Evolutionary conservation across 164 flowering plant genomes (phyloP).

Genomic region (Vitis cinerea): DNA sequence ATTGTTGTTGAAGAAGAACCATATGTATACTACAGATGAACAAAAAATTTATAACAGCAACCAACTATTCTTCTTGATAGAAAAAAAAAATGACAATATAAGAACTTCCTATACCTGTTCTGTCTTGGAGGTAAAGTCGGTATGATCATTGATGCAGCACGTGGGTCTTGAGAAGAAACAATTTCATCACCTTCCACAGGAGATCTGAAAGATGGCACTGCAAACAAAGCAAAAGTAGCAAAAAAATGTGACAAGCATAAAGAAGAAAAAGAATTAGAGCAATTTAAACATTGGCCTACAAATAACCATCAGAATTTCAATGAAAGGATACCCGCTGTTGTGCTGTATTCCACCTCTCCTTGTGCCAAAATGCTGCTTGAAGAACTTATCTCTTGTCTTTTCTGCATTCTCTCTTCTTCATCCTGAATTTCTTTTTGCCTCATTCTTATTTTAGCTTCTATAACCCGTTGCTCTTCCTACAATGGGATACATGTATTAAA

Average conservation of each 20-base stretch:
- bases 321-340: slow-evolving; percentile 43
- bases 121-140: slow-evolving; percentile 40
- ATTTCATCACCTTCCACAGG: slow-evolving; percentile 54
- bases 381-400: slow-evolving; percentile 52
- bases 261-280: slow-evolving; percentile 1
- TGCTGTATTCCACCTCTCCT: slow-evolving; percentile 45
- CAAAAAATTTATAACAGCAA: background rate
- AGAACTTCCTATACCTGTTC: slow-evolving; percentile 46
- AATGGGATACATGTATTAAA: background rate
- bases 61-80: background rate
- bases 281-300: background rate
- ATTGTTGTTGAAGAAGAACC: background rate
- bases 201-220: slow-evolving; percentile 48
- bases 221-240: slow-evolving; percentile 1
- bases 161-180: slow-evolving; percentile 41
- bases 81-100: background rate
- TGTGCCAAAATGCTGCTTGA: slow-evolving; percentile 35
- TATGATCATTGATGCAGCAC: slow-evolving; percentile 28
- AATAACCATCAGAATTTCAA: background rate
- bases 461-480: slow-evolving; percentile 96
- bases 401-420: slow-evolving; percentile 77
- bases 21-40: background rate
- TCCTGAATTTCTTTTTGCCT: slow-evolving; percentile 80
- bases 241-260: background rate
- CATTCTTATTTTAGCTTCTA: slow-evolving; percentile 97